Conservation (phyloP, 306 rosid genomes). For the Fagus sylvatica region DNA sequence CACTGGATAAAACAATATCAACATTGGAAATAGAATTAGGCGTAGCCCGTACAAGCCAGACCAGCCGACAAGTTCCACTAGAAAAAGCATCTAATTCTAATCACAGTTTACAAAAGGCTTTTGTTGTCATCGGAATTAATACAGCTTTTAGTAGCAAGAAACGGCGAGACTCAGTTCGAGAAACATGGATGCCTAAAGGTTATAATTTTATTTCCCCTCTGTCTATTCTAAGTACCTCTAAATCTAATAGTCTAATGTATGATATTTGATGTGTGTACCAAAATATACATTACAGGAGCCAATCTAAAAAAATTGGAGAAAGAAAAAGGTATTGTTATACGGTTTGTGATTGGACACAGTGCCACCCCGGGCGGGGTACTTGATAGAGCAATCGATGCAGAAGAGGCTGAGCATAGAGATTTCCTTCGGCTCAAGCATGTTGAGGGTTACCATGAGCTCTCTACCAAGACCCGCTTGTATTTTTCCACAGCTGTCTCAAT, state of each 20-base stretch:
- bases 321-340: constrained; percentile 78
- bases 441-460: constrained; percentile 83
- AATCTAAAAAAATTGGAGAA: constrained; percentile 59
- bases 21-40: constrained; percentile 72
- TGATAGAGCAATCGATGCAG: constrained; percentile 72
- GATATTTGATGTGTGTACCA: background rate
- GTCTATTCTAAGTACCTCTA: background rate
- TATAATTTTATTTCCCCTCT: too few species aligned
- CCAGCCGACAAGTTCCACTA: constrained; percentile 17
- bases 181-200: constrained; percentile 89
- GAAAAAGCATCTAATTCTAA: constrained; percentile 24
- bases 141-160: constrained; percentile 87
- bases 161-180: constrained; percentile 70
- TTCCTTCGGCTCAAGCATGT: constrained; percentile 72
- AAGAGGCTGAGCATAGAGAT: constrained; percentile 67
- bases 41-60: constrained; percentile 45
- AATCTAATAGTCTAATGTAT: background rate
- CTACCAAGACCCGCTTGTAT: constrained; percentile 78
- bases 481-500: constrained; percentile 67
- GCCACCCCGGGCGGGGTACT: constrained; percentile 55
- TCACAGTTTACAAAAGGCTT: constrained; percentile 49
- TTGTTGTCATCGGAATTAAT: constrained; percentile 85
- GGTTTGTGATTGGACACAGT: constrained; percentile 89
- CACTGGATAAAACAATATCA: constrained; percentile 73
- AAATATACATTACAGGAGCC: constrained; percentile 36